Base-by-base conservation (phyloP, 768 basidiomycete species). In the Tricholoma sp. region DNA sequence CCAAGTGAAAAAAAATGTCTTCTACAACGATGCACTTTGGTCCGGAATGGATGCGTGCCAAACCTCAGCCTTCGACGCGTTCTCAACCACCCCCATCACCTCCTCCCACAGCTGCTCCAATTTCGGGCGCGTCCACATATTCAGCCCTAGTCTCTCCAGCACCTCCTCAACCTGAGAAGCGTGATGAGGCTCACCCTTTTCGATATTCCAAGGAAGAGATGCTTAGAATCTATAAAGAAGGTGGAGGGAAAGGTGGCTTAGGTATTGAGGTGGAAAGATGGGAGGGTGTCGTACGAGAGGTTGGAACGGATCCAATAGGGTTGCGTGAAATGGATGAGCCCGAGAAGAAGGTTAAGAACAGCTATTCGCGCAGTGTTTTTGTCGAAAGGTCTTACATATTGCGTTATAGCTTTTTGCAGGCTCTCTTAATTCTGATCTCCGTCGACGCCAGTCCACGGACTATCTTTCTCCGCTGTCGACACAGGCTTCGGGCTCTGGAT, bases 31-130 rank as follows among this genome's bases (percentile, higher is more conserved):
- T 93, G 84, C 91, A 92, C 70, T 93, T 93, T 77, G 91, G 89
- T 66, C 91, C 91, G 48, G 91, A 93, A 74, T 93, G 91, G 91
- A 92, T 93, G 91, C 84, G 91, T 65, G 81, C 85, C 62, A 91
- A 91, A 74, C 82, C 81, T 59, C 81, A 83, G 56, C 70, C 78
- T 47, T 69, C 79, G 45, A 63, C 78, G 59, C 83, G 79, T 66
- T 71, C 76, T 42, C 84, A 78, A 60, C 76, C 69, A 52, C 80
- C 82, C 50, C 78, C 88, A 13, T 79, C 88, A 1, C 82, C 87
- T 24, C 86, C 86, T 29, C 81, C 80, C 28, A 61, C 69, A 32
- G 69, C 68, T 62, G 68, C 66, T 56, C 70, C 70, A 53, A 70
- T 71, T 53, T 77, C 79, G 57, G 80, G 74, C 72, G 78, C 76